Base-by-base conservation (phyloP, 805 yeast genomes). In the Lipomyces spencermartinsiae region DNA sequence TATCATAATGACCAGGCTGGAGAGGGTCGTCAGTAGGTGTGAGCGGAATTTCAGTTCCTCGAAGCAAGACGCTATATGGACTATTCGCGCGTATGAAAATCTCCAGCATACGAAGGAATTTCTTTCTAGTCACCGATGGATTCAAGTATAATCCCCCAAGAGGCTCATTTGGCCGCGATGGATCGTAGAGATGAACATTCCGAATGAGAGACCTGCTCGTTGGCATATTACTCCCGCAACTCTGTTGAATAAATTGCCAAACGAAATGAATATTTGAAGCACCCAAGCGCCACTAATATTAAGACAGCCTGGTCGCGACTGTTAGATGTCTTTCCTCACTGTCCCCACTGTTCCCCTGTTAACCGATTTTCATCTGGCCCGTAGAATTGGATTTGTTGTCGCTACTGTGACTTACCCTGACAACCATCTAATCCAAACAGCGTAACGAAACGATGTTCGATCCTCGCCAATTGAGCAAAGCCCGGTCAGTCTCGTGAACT, bases 41-140 rank as follows among this genome's bases (percentile, higher is more conserved):
- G 22, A 46, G 53, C 53, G 22, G 53, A 46, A 46, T 1, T 46
- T 46, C 53, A 46, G 53, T 46, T 46, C 53, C 53, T 46, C 53
- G 53, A 46, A 46, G 53, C 53, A 46, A 46, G 22, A 46, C 53
- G 53, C 53, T 6, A 46, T 46, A 46, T 46, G 53, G 22, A 46
- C 22, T 46, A 46, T 46, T 46, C 53, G 53, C 53, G 12, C 22
- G 53, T 46, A 46, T 46, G 53, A 46, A 10, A 1, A 46, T 46
- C 53, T 46, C 53, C 53, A 46, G 53, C 53, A 46, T 46, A 46
- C 53, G 22, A 46, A 46, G 53, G 22, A 46, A 46, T 46, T 46
- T 46, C 53, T 46, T 46, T 6, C 22, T 14, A 46, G 53, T 46
- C 22, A 46, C 53, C 53, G 53, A 46, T 14, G 53, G 53, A 46